These are phyloP conservation scores for Fusarium phyllophilum DNA, from an alignment of 2,329 filamentous ascomycete genomes.

Conservation along the genomic window DNA sequence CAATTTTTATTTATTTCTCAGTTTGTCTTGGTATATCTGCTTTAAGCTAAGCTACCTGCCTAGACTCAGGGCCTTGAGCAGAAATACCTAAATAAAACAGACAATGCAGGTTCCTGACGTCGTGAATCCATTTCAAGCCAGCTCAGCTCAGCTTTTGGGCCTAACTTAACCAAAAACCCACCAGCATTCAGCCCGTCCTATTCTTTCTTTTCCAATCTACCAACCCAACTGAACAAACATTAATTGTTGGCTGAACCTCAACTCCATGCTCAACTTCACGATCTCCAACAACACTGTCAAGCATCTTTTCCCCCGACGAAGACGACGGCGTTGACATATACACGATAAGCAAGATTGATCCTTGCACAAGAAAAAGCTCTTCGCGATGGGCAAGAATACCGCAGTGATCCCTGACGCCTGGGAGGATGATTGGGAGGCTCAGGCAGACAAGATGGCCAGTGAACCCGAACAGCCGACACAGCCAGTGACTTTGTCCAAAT, in stretches of 20 bases:
- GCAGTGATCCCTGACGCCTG: slow-evolving; percentile 77
- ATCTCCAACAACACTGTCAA: slow-evolving; percentile 17
- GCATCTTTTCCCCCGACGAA: slow-evolving; percentile 28
- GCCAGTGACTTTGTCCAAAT: slow-evolving; percentile 68
- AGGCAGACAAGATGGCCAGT: slow-evolving; percentile 69
- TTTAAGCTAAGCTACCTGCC: neutral
- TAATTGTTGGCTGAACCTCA: slow-evolving; percentile 10
- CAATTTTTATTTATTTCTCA: neutral
- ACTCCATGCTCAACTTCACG: slow-evolving; percentile 35
- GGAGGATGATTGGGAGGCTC: slow-evolving; percentile 89
- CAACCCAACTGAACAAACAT: neutral
- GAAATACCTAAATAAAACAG: neutral
- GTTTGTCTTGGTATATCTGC: neutral
- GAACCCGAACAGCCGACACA: slow-evolving; percentile 48
- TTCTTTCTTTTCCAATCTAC: slow-evolving; percentile 18
- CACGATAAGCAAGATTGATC: neutral
- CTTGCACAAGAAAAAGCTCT: neutral
- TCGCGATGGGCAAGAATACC: slow-evolving; percentile 57
- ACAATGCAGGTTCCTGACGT: slow-evolving; percentile 23
- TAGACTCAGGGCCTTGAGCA: neutral
- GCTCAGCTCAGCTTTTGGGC: slow-evolving; percentile 21
- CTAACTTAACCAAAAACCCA: slow-evolving; percentile 23
- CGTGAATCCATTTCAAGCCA: slow-evolving; percentile 28
- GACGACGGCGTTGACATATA: slow-evolving; percentile 28
- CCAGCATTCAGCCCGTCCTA: slow-evolving; percentile 22